Evolutionary conservation across 2,329 filamentous ascomycete genomes (phyloP), one percentile per base, ranked within the genome.

Genomic region (Cryphonectria japonica): DNA sequence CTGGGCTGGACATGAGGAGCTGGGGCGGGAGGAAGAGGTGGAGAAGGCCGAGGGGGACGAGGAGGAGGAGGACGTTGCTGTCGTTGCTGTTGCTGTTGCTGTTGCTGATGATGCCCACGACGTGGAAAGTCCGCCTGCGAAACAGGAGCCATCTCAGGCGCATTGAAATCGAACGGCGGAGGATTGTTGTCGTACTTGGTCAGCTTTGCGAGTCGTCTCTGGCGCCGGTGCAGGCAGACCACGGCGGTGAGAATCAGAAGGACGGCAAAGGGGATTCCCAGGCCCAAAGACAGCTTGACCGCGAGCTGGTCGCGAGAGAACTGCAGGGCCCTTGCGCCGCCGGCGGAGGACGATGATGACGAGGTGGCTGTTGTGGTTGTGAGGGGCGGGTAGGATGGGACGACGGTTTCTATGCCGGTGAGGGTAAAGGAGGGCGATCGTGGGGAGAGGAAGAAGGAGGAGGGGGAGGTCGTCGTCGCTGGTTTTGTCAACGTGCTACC

Each of bases 211-310:
- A 54, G 62, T 13, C 62, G 62, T 29, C 32, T 50, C 63, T 72
- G 71, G n/a, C 66, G 71, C 1, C 71, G 69, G 69, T 71, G 60
- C 32, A 72, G n/a, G 37, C 69, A 22, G 7, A 63, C 59, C 4
- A 34, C 66, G 3, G 65, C 46, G 16, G 61, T 32, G 46, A 71
- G 46, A 34, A 62, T 61, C 26, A 71, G 59, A 1, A 72, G 57
- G 66, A 72, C 64, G 50, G 63, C 22, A 7, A 68, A 50, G 59
- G 72, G 69, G 29, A 73, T 68, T 11, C 64, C 72, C 14, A 73
- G 67, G 60, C 72, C 72, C 4, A 73, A 67, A 26, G 69, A 64
- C 50, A 72, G 64, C n/a, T 66, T 73, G 9, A 46, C 64, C 19
- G 59, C 67, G 29, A 73, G 59, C 41, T 66, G 64, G 43, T 26